Evolutionary conservation across 192 early-diverging fungal species (phyloP), one percentile per base, ranked within the genome.

Genomic region (Lobosporangium transversale): DNA sequence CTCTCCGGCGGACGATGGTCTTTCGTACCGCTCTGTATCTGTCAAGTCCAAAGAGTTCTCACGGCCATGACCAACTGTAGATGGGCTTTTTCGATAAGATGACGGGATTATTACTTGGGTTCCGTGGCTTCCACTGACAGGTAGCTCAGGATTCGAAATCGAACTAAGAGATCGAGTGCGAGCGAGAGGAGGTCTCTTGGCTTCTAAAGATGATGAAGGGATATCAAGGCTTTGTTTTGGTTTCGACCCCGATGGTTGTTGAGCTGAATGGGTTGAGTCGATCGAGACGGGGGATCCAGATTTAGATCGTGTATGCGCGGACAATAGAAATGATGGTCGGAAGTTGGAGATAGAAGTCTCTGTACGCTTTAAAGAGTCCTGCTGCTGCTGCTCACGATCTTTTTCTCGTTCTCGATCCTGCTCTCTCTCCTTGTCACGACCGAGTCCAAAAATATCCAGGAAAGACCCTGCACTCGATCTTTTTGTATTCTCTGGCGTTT

Each of bases 381-480:
- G 27, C n/a, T 33, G 17, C 4, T 51, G 5, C 26, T 45, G 40
- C 12, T 57, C 60, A 15, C 31, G n/a, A 20, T 62, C 68, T 27
- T 14, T 40, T 14, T 40, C 37, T 40, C 8, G 37, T 40, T 14
- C 14, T 40, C 14, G 37, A n/a, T n/a, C n/a, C n/a, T n/a, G n/a
- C n/a, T 53, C 51, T 31, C 51, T 76, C 23, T 76, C 73, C 52
- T 62, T 67, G 47, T 76, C 73, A 6, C 73, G 73, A 17, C 73
- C 65, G 12, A 76, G 58, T 0, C 73, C 73, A 45, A 76, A 62
- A 18, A 76, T 76, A 20, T 76, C 73, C 37, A 76, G 37, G 30
- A 76, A 76, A 3, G 73, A 76, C 20, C 73, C 73, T 12, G 73
- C 67, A 31, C 73, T 76, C 5, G 73, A 62, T 15, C 73, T 21